phyloP scores from a whole-genome alignment of 148 eudicot genomes.

The Nepenthes gracilis region DNA sequence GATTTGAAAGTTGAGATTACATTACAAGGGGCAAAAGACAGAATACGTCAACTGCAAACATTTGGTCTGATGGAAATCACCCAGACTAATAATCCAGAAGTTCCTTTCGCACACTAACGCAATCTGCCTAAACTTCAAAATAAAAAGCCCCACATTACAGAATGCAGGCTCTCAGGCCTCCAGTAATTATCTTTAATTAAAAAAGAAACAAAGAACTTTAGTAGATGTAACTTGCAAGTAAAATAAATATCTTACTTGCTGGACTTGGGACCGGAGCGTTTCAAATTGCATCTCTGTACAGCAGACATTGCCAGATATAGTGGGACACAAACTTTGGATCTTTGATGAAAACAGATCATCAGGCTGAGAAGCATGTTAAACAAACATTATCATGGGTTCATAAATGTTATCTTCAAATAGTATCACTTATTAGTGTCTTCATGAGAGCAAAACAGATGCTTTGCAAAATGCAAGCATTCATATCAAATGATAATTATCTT shows the following conservation, averaged over 20 bases:
- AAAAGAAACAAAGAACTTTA: background rate
- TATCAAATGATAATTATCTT: background rate
- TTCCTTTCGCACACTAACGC: no score
- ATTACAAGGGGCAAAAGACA: no score
- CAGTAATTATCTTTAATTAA: background rate
- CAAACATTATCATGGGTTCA: background rate
- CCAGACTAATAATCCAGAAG: no score
- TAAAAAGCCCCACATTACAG: no score
- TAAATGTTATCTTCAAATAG: background rate
- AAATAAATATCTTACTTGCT: constrained; percentile 58
- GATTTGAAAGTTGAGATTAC: no score
- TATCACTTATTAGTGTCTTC: no score
- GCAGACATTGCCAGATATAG: constrained; percentile 84
- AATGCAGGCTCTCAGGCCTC: no score
- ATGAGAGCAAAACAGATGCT: no score
- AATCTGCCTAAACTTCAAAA: no score
- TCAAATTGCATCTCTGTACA: constrained; percentile 93
- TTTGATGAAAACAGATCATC: constrained; percentile 70
- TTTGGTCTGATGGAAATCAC: no score
- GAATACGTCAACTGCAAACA: no score
- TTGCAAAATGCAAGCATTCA: no score
- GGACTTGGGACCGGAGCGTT: constrained; percentile 75
- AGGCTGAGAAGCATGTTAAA: constrained; percentile 50
- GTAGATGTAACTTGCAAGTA: background rate
- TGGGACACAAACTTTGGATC: constrained; percentile 95